These are phyloP conservation scores for Magnusiomyces tetraspermus DNA, from an alignment of 1,139 yeast species.

Conservation along the genomic window DNA sequence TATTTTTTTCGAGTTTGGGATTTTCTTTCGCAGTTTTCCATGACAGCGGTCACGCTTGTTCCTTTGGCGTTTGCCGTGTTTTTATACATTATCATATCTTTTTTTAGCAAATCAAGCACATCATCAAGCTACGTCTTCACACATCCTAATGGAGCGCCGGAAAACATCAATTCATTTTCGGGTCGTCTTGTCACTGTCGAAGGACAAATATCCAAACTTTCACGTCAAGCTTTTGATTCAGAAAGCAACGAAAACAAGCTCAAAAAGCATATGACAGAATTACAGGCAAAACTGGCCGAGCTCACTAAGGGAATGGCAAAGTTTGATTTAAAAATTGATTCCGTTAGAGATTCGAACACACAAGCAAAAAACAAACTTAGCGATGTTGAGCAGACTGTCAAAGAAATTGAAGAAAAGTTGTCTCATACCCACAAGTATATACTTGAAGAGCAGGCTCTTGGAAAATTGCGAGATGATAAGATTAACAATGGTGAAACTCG, in stretches of 20 bases:
- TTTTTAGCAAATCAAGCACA: no score
- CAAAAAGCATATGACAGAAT: background rate
- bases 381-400: constrained; percentile 1
- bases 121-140: background rate
- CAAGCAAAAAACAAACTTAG: constrained; percentile 5
- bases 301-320: background rate
- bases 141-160: constrained; percentile 3
- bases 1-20: no score
- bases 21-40: no score
- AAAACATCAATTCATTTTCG: constrained; percentile 7
- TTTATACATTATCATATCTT: no score
- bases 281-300: background rate
- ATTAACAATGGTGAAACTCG: background rate
- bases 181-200: constrained; percentile 10
- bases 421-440: constrained; percentile 1
- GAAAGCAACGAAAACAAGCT: constrained; percentile 1
- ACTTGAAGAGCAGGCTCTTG: constrained; percentile 6
- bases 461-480: constrained; percentile 6
- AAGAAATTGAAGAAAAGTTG: constrained; percentile 7
- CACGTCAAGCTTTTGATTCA: constrained; percentile 2
- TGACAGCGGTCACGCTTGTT: no score
- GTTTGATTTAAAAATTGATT: background rate
- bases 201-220: constrained; percentile 8
- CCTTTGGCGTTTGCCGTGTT: no score
- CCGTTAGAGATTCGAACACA: background rate